Conservation (phyloP, 1,284 basidiomycete genomes). For the Lignosus rhinocerotis region DNA sequence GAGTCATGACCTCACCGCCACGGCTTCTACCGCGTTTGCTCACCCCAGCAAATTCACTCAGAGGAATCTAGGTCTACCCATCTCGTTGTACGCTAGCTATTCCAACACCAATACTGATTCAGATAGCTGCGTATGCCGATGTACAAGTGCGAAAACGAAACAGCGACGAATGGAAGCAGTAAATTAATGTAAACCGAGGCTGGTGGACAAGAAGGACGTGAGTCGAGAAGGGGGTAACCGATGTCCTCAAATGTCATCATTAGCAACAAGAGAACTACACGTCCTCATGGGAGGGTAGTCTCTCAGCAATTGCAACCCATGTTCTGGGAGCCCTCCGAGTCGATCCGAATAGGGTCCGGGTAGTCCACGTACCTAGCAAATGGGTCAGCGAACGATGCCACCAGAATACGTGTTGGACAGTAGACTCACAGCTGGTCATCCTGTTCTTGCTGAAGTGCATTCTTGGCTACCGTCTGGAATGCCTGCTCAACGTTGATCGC, state of each 20-base stretch:
- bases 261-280: constrained; percentile 7
- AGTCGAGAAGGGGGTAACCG: constrained; percentile 28
- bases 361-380: constrained; percentile 90
- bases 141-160: constrained; percentile 25
- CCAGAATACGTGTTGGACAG: neutral
- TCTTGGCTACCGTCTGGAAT: constrained; percentile 99
- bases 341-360: constrained; percentile 98
- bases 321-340: constrained; percentile 89
- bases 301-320: constrained; percentile 90
- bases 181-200: constrained; percentile 27
- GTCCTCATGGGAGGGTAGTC: constrained; percentile 2
- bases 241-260: constrained; percentile 23
- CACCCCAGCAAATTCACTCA: neutral
- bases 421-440: constrained; percentile 88
- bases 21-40: neutral
- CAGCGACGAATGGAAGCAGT: constrained; percentile 23
- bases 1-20: constrained; percentile 19
- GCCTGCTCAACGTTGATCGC: constrained; percentile 99
- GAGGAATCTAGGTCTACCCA: neutral
- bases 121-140: constrained; percentile 27
- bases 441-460: constrained; percentile 94
- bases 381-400: constrained; percentile 7
- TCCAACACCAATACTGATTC: constrained; percentile 25
- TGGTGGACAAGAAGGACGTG: constrained; percentile 12
- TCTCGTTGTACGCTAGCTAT: constrained; percentile 5